phyloP scores from a whole-genome alignment of 2,329 filamentous ascomycete species.

The Rhinocladiella mackenziei region DNA sequence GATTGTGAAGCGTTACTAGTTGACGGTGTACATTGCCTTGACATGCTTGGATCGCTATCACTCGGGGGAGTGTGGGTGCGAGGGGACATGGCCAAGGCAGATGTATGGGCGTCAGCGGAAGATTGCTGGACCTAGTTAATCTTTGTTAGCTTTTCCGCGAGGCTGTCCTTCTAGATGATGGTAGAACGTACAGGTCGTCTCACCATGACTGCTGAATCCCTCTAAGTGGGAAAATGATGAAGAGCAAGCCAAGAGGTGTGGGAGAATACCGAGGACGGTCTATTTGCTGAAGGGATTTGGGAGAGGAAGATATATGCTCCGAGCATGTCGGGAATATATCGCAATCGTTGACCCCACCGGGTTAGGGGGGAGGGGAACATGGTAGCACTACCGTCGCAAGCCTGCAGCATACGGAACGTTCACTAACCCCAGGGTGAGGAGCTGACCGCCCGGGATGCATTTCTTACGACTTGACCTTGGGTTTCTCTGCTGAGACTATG shows the following conservation, averaged over 20 bases:
- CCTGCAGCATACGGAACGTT: background rate
- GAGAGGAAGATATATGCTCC: too few species aligned
- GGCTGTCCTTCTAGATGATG: background rate
- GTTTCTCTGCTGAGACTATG: background rate
- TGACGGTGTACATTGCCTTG: constrained; percentile 2
- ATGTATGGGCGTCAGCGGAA: constrained; percentile 1
- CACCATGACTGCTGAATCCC: background rate
- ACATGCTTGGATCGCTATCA: background rate
- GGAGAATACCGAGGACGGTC: constrained; percentile 1
- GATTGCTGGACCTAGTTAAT: background rate
- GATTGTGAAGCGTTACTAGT: constrained; percentile 3
- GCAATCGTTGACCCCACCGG: background rate
- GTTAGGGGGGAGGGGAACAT: background rate
- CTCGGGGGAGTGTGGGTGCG: background rate
- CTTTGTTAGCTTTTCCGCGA: constrained; percentile 1
- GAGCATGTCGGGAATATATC: background rate
- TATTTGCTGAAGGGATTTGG: constrained; percentile 2
- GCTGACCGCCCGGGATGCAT: background rate
- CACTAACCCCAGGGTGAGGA: background rate
- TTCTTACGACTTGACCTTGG: background rate
- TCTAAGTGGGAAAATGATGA: background rate
- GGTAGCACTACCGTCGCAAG: background rate
- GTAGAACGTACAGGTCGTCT: constrained; percentile 3
- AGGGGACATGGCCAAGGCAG: background rate
- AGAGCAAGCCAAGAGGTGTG: constrained; percentile 3